Base-by-base conservation (phyloP, 129 eudicot species). In the Gnaphalium uliginosum region DNA sequence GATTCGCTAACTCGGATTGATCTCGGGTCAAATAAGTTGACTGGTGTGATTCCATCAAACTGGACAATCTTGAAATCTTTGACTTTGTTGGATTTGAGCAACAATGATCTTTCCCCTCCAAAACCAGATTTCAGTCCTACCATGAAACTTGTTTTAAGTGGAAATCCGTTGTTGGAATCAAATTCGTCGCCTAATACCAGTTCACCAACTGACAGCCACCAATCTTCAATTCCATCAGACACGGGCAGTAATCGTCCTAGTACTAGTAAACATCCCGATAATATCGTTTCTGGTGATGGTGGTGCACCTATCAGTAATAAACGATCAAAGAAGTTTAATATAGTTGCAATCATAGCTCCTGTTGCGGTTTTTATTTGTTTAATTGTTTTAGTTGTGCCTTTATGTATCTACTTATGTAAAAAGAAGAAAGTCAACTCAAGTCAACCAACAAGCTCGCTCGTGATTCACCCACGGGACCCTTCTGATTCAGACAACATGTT, bases 391-490 rank as follows among this genome's bases (percentile, higher is more conserved):
- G 67, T 83, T 22, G 46, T 89, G 57, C 92, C 87, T 6, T 17
- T 94, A 22, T 89, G 85, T 65, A 57, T 95, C 73, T 89, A 87
- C 74, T 76, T 83, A 29, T 84, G 89, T 61, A 89, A 76, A 78
- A 84, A 76, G 87, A 87, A 83, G 66, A 91, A 83, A 76, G 83
- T 73, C 50, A 75, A 65, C 27, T 69, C 83, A 1, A 54, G 11
- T 32, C 89, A 77, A 71, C 58, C 81, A 53, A 90, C 97, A 2
- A 78, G 84, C 74, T 84, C 96, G 11, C 57, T 78, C 7, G 86
- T 83, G 4, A 74, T 79, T 72, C 85, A 90, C 56, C 92, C 96
- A 4, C 79, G 81, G 54, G 87, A 85, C 57, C 81, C 88, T 10
- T 83, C 88, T 37, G 82, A 71, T 39, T 60, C 81, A 1, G 76